Evolutionary conservation across 192 early-diverging fungal species (phyloP).

Genomic region (Linnemannia hyalina): DNA sequence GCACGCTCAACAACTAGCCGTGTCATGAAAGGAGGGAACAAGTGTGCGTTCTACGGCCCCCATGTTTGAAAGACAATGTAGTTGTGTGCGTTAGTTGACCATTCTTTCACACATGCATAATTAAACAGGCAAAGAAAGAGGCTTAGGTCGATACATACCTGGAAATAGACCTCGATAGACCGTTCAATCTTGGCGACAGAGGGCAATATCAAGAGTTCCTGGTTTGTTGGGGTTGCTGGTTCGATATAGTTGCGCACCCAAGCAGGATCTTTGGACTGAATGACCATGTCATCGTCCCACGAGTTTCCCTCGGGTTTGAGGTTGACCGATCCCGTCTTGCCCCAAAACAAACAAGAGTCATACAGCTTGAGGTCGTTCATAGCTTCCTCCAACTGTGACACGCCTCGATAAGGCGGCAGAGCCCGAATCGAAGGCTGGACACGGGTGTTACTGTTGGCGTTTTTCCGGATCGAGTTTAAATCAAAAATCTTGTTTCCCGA

Average conservation of each 20-base stretch:
- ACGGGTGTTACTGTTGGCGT: background rate
- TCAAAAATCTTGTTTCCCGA: background rate
- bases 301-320: conserved; percentile 53
- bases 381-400: conserved; percentile 44
- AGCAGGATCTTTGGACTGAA: conserved; percentile 53
- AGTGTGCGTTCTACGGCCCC: conserved; percentile 29
- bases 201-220: conserved; percentile 45
- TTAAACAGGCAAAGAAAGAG: background rate
- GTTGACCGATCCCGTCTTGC: conserved; percentile 47
- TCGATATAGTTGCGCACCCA: conserved; percentile 47
- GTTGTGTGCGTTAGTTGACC: background rate
- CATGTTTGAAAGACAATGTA: background rate
- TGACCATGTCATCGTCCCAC: conserved; percentile 56
- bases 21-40: conserved; percentile 50
- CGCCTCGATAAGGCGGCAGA: conserved; percentile 35
- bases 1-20: conserved; percentile 42
- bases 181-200: conserved; percentile 49
- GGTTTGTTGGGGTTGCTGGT: conserved; percentile 34
- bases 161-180: conserved; percentile 32
- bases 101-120: background rate
- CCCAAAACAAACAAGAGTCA: conserved; percentile 51
- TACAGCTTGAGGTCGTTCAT: conserved; percentile 49
- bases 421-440: conserved; percentile 20
- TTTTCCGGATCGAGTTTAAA: background rate
- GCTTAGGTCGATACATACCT: conserved; percentile 2